Base-by-base conservation (phyloP, 805 yeast species). In the Candida odintsovae region DNA sequence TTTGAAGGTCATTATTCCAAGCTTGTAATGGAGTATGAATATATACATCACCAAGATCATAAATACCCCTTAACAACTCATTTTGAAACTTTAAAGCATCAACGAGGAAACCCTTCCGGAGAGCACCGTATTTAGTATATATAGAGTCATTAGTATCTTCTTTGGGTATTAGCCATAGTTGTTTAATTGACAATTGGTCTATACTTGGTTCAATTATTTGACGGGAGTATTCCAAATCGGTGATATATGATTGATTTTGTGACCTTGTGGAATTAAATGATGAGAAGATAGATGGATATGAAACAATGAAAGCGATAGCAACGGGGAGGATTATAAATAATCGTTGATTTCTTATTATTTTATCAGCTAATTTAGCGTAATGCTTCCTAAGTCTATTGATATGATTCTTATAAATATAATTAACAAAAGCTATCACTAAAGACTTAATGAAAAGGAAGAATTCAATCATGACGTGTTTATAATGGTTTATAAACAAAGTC, bases 261-360 rank as follows among this genome's bases (percentile, higher is more conserved):
- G 51, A 55, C n/a, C 31, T 33, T 6, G 67, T 56, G 12, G 64
- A 53, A n/a, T 64, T 55, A 41, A 57, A 60, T 4, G 68, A 44
- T 12, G 71, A 51, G 52, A 71, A 70, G 12, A 78, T 53, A 0
- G 79, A 58, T 2, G 82, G 80, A 52, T 76, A 78, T 10, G 80
- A 67, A 20, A 78, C 48, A 5, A 74, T 59, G 47, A 78, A 72
- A 9, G 72, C 68, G 2, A 76, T 46, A 3, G 78, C 57, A 4
- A 73, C 65, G 1, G 83, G 82, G 67, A 74, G 65, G 10, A 79
- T 63, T 23, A 78, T 78, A 54, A 66, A 73, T 3, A 59, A 52
- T 25, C 68, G 55, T 6, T 77, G 78, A 37, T 64, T 62, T 49
- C 53, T 62, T 18, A 68, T 56, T n/a, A 73, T 61, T n/a, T 44